Conservation (phyloP, 1,139 yeast species). For the Candida gigantensis region DNA sequence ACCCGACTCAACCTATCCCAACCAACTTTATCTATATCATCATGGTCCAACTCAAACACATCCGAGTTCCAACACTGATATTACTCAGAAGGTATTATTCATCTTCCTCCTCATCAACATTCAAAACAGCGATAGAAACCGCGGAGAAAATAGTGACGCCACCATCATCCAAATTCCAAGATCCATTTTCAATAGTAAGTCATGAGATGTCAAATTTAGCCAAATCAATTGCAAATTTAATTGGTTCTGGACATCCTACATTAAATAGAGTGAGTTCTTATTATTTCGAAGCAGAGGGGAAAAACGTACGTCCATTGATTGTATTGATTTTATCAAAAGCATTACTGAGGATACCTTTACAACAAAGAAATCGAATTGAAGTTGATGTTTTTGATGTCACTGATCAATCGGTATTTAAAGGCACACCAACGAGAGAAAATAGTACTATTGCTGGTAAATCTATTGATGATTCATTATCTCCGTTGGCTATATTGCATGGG, state of each 20-base stretch:
- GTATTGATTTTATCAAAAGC: slow-evolving; percentile 85
- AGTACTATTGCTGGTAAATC: slow-evolving; percentile 53
- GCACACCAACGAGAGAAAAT: slow-evolving; percentile 44
- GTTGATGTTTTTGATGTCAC: slow-evolving; percentile 66
- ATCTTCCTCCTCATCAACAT: slow-evolving; percentile 24
- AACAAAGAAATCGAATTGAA: slow-evolving; percentile 61
- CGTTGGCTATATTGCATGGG: slow-evolving; percentile 82
- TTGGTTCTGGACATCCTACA: slow-evolving; percentile 94
- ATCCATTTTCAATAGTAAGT: slow-evolving; percentile 91
- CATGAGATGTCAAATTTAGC: slow-evolving; percentile 93
- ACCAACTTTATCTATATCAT: background rate
- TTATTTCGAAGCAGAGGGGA: slow-evolving; percentile 95
- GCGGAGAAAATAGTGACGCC: slow-evolving; percentile 86
- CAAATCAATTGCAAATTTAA: slow-evolving; percentile 76
- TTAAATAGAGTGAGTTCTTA: slow-evolving; percentile 87
- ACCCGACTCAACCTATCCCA: too few species aligned
- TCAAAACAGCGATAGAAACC: slow-evolving; percentile 65
- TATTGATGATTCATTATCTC: slow-evolving; percentile 66
- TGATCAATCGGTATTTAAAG: slow-evolving; percentile 58
- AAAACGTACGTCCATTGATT: slow-evolving; percentile 88
- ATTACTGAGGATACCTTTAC: slow-evolving; percentile 71
- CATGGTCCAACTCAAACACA: background rate
- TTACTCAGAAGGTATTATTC: slow-evolving; percentile 2
- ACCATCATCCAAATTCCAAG: slow-evolving; percentile 49
- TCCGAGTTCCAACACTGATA: background rate